Conservation (phyloP, 768 basidiomycete species). For the Mycena leptocephala region DNA sequence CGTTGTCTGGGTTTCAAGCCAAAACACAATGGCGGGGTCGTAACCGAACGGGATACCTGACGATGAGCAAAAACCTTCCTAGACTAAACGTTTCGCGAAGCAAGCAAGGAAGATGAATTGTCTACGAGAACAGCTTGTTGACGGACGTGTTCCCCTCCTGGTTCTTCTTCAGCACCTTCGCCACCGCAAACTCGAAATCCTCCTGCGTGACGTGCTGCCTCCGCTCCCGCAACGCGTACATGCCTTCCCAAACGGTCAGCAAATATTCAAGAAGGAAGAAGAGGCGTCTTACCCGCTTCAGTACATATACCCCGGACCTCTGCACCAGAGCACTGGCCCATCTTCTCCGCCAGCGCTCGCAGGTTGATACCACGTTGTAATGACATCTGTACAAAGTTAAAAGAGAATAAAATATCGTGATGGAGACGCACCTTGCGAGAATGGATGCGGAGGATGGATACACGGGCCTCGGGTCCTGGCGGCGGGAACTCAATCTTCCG, state of each 20-base stretch:
- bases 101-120: neutral
- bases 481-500: constrained; percentile 99
- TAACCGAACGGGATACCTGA: too few relatives aligned
- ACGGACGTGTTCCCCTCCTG: constrained; percentile 95
- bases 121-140: constrained; percentile 93
- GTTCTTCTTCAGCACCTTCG: constrained; percentile 98
- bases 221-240: constrained; percentile 97
- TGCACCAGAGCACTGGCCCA: constrained; percentile 98
- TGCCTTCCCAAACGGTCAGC: constrained; percentile 64
- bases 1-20: too few relatives aligned
- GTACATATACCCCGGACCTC: constrained; percentile 98
- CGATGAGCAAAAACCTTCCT: too few relatives aligned
- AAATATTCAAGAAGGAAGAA: neutral
- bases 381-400: constrained; percentile 80
- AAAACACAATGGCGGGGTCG: too few relatives aligned
- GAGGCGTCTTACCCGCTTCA: constrained; percentile 82
- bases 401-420: neutral
- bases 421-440: constrained; percentile 82
- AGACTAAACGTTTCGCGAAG: too few relatives aligned
- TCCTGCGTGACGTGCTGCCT: constrained; percentile 98
- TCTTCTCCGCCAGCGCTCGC: constrained; percentile 97
- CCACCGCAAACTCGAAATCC: constrained; percentile 98
- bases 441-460: constrained; percentile 97
- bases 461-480: constrained; percentile 96
- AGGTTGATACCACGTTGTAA: constrained; percentile 97